These are phyloP conservation scores for Penicillium sumatraense DNA, from an alignment of 2,329 filamentous ascomycete species.

Conservation along the genomic window DNA sequence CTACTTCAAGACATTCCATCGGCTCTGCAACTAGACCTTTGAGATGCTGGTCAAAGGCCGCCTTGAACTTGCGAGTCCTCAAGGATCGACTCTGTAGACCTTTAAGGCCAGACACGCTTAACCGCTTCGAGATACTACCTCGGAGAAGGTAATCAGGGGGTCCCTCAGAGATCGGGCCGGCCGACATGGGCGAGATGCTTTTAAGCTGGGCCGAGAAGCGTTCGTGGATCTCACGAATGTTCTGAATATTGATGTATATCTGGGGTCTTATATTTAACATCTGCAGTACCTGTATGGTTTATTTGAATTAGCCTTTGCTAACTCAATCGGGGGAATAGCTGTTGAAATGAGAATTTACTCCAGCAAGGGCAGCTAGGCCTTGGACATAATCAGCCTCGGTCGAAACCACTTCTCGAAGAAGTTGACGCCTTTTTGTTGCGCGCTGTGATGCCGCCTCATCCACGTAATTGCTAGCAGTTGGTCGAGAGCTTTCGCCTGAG, in stretches of 20 bases:
- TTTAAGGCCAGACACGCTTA: conserved; percentile 48
- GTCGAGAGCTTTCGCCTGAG: conserved; percentile 62
- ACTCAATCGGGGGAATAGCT: neutral
- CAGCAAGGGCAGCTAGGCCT: conserved; percentile 83
- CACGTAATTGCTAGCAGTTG: conserved; percentile 51
- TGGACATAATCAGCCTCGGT: conserved; percentile 90
- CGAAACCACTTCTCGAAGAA: conserved; percentile 81
- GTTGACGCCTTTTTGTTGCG: conserved; percentile 73
- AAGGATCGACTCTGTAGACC: conserved; percentile 32
- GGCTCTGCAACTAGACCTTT: conserved; percentile 55
- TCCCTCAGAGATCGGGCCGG: conserved; percentile 36
- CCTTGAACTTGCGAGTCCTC: conserved; percentile 35
- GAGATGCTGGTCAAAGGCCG: conserved; percentile 31
- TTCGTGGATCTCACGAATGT: conserved; percentile 83
- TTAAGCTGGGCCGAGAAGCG: conserved; percentile 77
- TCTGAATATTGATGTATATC: conserved; percentile 77
- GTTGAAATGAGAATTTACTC: conserved; percentile 60
- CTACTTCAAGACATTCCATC: conserved; percentile 58
- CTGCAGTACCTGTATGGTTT: conserved; percentile 73
- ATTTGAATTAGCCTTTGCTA: neutral
- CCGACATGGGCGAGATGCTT: conserved; percentile 66
- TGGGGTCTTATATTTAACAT: conserved; percentile 74
- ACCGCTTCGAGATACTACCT: conserved; percentile 50
- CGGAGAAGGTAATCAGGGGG: conserved; percentile 24
- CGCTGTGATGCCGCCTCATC: conserved; percentile 75